phyloP scores from a whole-genome alignment of 805 yeast genomes.

The Jamesozyma gamospora region DNA sequence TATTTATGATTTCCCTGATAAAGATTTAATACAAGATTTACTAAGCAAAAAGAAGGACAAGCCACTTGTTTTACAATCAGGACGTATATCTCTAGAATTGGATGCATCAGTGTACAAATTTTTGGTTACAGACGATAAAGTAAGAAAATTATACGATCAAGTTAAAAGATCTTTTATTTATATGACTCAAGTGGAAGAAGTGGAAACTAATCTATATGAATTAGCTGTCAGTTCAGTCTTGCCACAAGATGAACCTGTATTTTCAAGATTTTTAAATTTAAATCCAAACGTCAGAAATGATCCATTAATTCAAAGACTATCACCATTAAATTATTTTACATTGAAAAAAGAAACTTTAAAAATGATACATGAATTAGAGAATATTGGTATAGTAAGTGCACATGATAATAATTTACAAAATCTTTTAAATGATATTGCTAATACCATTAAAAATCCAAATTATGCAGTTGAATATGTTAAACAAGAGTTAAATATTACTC shows the following conservation, averaged over 20 bases:
- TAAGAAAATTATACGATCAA: slow-evolving; percentile 53
- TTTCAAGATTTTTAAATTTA: slow-evolving; percentile 43
- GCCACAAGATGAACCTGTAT: slow-evolving; percentile 56
- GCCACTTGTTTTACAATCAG: slow-evolving; percentile 32
- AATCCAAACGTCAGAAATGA: slow-evolving; percentile 28
- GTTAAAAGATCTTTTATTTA: slow-evolving; percentile 77
- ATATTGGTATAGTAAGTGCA: slow-evolving; percentile 52
- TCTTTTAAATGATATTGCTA: slow-evolving; percentile 71
- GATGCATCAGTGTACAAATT: slow-evolving; percentile 44
- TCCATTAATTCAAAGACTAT: slow-evolving; percentile 37
- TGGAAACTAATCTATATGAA: slow-evolving; percentile 56
- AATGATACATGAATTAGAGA: slow-evolving; percentile 65
- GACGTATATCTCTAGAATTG: slow-evolving; percentile 37
- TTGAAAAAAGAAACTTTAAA: slow-evolving; percentile 70
- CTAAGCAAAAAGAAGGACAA: slow-evolving; percentile 31
- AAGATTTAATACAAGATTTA: slow-evolving; percentile 45
- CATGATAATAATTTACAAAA: slow-evolving; percentile 61
- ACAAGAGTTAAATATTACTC: slow-evolving; percentile 37
- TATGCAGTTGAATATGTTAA: slow-evolving; percentile 39
- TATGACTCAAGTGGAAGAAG: slow-evolving; percentile 70
- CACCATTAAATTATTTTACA: slow-evolving; percentile 50
- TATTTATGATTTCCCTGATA: slow-evolving; percentile 37
- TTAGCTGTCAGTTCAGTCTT: slow-evolving; percentile 19
- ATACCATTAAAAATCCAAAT: slow-evolving; percentile 56
- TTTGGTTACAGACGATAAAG: slow-evolving; percentile 43